Base-by-base conservation (phyloP, 2,329 filamentous ascomycete genomes). In the Colletotrichum magnum region DNA sequence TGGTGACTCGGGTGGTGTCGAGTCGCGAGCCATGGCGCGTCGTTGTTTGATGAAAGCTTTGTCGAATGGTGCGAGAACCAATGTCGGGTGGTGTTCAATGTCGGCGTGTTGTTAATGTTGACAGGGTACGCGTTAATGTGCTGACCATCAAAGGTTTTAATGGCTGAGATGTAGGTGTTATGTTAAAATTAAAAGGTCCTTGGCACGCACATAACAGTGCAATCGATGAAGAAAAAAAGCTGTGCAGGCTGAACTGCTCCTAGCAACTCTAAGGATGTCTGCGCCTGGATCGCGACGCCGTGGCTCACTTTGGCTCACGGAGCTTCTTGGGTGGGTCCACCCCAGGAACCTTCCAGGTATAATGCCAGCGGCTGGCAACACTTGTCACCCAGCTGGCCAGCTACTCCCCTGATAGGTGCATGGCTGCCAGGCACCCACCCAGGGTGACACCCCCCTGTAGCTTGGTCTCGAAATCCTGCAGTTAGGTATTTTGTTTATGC, bases 1-100 rank as follows among this genome's bases (percentile, higher is more conserved):
- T n/a, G 71, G 71, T 16, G 71, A 72, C 47, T 69, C 65, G 48
- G 56, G 65, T 28, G 69, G 65, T 47, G 69, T 64, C 5, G 58
- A 69, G 36, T 71, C 58, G 53, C 68, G 68, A 63, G 58, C 64
- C 68, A 70, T 70, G 24, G 32, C 58, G 50, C 6, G 43, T 28
- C 18, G 50, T 39, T 50, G n/a, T 43, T 50, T 39, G 57, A 59
- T 54, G 51, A 47, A 50, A 58, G 18, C 32, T 67, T 45, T 67
- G 32, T 67, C 39, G 48, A 66, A 51, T 26, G 61, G 65, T 65
- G 54, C 48, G 58, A 41, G 32, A 56, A 68, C 32, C 39, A 36
- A 43, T 54, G 41, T n/a, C 48, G 16, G 24, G 7, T 58, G 24
- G 51, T 54, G 24, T 66, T 41, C 32, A 50, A 45, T 64, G 48